These are phyloP conservation scores for Sporisorium scitamineum DNA, from an alignment of 1,284 basidiomycete genomes.

Conservation along the genomic window DNA sequence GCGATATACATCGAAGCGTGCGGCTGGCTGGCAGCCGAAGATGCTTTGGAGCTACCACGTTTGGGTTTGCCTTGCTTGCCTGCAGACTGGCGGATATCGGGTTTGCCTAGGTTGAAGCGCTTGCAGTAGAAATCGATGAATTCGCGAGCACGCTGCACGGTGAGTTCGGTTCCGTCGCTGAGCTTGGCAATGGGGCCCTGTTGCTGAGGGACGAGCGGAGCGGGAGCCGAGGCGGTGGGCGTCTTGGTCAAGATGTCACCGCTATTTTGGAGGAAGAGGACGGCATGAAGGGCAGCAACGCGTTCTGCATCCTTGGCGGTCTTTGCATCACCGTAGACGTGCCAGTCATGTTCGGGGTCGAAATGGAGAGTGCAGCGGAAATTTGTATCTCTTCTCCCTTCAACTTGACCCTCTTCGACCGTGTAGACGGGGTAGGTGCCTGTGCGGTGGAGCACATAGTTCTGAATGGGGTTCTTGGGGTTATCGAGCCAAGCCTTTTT, in stretches of 20 bases:
- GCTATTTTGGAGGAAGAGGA: constrained; percentile 51
- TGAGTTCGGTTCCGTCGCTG: constrained; percentile 78
- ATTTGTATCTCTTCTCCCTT: constrained; percentile 50
- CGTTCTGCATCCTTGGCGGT: constrained; percentile 79
- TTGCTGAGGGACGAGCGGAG: constrained; percentile 67
- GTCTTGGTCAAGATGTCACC: constrained; percentile 47
- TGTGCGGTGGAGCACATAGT: constrained; percentile 52
- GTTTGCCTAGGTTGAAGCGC: constrained; percentile 82
- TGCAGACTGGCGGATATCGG: constrained; percentile 74
- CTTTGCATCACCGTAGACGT: constrained; percentile 76
- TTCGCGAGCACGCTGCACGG: constrained; percentile 81
- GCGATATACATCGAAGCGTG: constrained; percentile 85
- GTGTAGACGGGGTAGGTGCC: constrained; percentile 47
- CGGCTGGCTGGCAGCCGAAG: constrained; percentile 72
- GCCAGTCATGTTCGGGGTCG: constrained; percentile 59
- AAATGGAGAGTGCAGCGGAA: constrained; percentile 50
- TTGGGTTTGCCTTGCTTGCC: constrained; percentile 36
- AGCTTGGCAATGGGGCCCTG: constrained; percentile 70
- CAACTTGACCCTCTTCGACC: constrained; percentile 52
- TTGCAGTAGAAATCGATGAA: constrained; percentile 97
- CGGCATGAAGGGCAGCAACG: constrained; percentile 72
- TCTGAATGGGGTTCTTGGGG: constrained; percentile 58
- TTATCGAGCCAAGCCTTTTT: constrained; percentile 59
- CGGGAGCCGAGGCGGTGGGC: constrained; percentile 65
- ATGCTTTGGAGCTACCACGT: constrained; percentile 20